Percentiles rank a stretch among this genome's conserved stretches.
These are phyloP conservation scores for Carallia pectinifolia DNA, from an alignment of 345 rosid genomes.

Conservation along the genomic window DNA sequence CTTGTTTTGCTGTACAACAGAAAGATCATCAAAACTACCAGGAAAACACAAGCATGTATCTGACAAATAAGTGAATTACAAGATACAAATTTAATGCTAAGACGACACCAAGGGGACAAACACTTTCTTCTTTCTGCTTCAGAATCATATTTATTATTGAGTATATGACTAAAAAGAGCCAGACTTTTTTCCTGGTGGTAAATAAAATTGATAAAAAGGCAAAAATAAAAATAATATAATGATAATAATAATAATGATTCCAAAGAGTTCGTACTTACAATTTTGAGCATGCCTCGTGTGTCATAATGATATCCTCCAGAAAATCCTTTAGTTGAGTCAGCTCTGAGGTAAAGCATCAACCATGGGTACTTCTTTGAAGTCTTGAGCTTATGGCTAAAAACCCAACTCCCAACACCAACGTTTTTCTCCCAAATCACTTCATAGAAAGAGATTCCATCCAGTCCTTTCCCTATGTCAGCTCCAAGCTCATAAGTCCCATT, in stretches of 20 bases:
- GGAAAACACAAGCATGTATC: slow-evolving; percentile 14
- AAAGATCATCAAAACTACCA: not conserved
- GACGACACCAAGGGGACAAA: too few species aligned
- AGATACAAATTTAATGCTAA: too few species aligned
- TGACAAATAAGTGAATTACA: not conserved
- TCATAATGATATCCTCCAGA: slow-evolving; percentile 39
- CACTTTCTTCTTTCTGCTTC: too few species aligned
- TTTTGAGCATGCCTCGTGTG: slow-evolving; percentile 34
- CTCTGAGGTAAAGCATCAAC: slow-evolving; percentile 37
- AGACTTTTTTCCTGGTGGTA: too few species aligned
- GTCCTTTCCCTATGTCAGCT: slow-evolving; percentile 11
- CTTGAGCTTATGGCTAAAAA: slow-evolving; percentile 29
- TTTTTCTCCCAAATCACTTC: slow-evolving; percentile 32
- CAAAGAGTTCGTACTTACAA: slow-evolving; percentile 17
- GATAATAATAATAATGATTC: not conserved
- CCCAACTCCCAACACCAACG: slow-evolving; percentile 22
- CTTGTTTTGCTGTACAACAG: slow-evolving; percentile 1
- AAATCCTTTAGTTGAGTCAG: slow-evolving; percentile 31
- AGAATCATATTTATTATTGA: too few species aligned
- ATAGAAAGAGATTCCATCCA: slow-evolving; percentile 21
- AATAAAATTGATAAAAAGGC: not conserved
- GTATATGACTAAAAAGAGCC: too few species aligned
- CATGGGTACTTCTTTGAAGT: slow-evolving; percentile 39
- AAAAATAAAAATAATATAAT: not conserved
- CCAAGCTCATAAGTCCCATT: slow-evolving; percentile 29